phyloP scores from a whole-genome alignment of 2,329 filamentous ascomycete species.

The Sarocladium oryzae region DNA sequence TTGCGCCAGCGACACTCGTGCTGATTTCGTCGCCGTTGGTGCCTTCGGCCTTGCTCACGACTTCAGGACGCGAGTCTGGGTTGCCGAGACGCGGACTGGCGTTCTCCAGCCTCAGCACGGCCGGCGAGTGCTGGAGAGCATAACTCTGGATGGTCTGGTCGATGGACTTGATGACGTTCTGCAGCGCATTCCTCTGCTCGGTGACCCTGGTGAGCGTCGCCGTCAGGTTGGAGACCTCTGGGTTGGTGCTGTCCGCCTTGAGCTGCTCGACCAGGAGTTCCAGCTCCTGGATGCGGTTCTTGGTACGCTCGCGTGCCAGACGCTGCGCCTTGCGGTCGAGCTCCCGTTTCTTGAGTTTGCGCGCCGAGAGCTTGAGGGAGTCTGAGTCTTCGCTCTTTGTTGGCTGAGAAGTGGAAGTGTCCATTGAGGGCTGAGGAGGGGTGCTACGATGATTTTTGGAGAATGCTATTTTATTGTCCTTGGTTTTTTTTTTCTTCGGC shows the following conservation, averaged over 20 bases:
- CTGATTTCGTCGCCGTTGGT: not conserved
- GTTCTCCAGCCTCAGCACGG: not conserved
- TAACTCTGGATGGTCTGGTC: conserved; percentile 12
- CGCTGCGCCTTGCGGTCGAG: conserved; percentile 26
- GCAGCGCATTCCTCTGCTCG: conserved; percentile 17
- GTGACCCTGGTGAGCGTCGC: conserved; percentile 20
- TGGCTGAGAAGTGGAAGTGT: not conserved
- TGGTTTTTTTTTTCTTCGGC: too few relatives aligned
- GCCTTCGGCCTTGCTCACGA: not conserved
- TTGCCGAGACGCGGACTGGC: not conserved
- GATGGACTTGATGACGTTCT: conserved; percentile 11
- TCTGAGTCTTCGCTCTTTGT: not conserved
- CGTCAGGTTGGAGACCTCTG: conserved; percentile 16
- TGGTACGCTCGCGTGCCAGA: conserved; percentile 24
- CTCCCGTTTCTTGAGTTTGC: conserved; percentile 21
- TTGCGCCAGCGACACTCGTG: not conserved
- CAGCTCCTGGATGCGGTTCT: conserved; percentile 23
- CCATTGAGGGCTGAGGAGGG: not conserved
- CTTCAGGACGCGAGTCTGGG: not conserved
- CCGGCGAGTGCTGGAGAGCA: not conserved
- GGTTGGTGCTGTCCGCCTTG: conserved; percentile 5
- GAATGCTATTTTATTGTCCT: too few relatives aligned
- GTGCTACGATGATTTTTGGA: too few relatives aligned
- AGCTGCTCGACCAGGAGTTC: conserved; percentile 21
- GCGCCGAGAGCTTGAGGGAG: not conserved